Evolutionary conservation across 2,329 filamentous ascomycete genomes (phyloP).

Genomic region (Penicillium sp.): DNA sequence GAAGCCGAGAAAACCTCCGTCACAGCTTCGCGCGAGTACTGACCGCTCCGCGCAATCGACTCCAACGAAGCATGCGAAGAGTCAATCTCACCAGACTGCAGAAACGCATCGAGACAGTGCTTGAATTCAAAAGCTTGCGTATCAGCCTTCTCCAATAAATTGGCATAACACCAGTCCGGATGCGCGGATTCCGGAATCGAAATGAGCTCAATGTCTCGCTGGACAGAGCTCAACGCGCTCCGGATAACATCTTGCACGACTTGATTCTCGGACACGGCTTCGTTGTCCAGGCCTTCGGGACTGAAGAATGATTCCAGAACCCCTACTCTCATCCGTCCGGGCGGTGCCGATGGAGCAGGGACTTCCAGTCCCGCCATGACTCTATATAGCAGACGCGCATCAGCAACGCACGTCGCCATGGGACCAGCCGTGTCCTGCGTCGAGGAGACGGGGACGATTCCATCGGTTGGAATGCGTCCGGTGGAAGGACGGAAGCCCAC

Average conservation of each 20-base stretch:
- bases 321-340: slow-evolving; percentile 42
- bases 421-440: slow-evolving; percentile 61
- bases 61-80: slow-evolving; percentile 41
- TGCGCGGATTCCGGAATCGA: slow-evolving; percentile 54
- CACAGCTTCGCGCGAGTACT: slow-evolving; percentile 55
- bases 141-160: slow-evolving; percentile 52
- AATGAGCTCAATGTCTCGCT: slow-evolving; percentile 31
- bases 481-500: slow-evolving; percentile 62
- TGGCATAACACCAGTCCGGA: slow-evolving; percentile 16
- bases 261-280: slow-evolving; percentile 49
- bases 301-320: slow-evolving; percentile 62
- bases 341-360: background rate
- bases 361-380: slow-evolving; percentile 25
- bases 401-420: slow-evolving; percentile 51
- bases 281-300: slow-evolving; percentile 17
- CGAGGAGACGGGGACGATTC: slow-evolving; percentile 58
- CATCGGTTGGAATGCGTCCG: slow-evolving; percentile 53
- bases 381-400: slow-evolving; percentile 28
- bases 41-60: slow-evolving; percentile 52
- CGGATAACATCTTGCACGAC: slow-evolving; percentile 59
- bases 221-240: slow-evolving; percentile 38
- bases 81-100: slow-evolving; percentile 40
- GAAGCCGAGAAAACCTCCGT: slow-evolving; percentile 61
- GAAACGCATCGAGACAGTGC: slow-evolving; percentile 58
- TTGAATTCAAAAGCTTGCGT: slow-evolving; percentile 65